Evolutionary conservation across 2,329 filamentous ascomycete species (phyloP), one percentile per base, ranked within the genome.

Genomic region (Diaporthe ilicicola): DNA sequence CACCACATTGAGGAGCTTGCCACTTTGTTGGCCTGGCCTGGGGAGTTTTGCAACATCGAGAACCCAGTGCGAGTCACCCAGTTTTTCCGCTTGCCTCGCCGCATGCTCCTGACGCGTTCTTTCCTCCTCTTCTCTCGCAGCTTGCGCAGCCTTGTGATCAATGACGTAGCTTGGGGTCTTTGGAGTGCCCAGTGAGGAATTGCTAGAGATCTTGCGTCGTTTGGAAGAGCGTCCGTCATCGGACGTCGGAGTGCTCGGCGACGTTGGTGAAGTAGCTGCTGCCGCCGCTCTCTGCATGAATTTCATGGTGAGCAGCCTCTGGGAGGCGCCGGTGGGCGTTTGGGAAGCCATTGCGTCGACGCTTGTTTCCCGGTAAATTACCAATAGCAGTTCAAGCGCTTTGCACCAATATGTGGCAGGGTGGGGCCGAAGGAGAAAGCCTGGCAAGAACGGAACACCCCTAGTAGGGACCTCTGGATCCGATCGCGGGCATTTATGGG

Each of bases 271-370:
- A 62, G 83, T 84, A 29, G 91, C 88, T 65, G 91, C 90, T 62
- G 91, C 90, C 62, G 91, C 92, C 73, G 93, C 93, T 77, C 95
- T 90, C 85, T 97, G 95, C 95, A 98, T 98, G 80, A 98, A 98
- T 85, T 97, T 97, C 94, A 97, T 98, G 46, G 93, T 95, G 78
- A 97, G 87, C 59, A 98, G 91, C 75, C 94, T 91, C 71, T 92
- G 95, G 74, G 95, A 97, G 90, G 97, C 94, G 55, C 86, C 87
- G 81, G 88, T 88, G 56, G 89, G 85, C 72, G 85, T 90, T 78
- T 85, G 82, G 72, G 86, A 82, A 75, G 86, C 81, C 80, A 87
- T 86, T 59, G 76, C 78, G 72, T 27, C 34, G 22, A 34, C 77
- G 15, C 29, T 29, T 7, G 15, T 34, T 19, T 29, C n/a, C 29